A percentile compares a stretch with the other conserved stretches of the same genome.
phyloP scores from a whole-genome alignment of 768 basidiomycete genomes.

The Fibroporia radiculosa region DNA sequence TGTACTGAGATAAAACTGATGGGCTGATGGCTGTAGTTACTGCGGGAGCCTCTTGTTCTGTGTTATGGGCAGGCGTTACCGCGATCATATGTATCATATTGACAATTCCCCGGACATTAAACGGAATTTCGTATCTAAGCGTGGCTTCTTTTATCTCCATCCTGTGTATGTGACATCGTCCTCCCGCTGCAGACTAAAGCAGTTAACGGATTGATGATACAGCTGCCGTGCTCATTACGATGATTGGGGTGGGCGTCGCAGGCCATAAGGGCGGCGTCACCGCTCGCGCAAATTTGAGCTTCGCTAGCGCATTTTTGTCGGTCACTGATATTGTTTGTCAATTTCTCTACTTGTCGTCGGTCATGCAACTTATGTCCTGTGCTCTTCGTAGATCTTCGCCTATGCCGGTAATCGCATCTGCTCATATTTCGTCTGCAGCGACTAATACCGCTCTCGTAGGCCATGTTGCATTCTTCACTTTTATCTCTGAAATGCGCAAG shows the following conservation, averaged over 20 bases:
- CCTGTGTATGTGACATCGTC: conserved; percentile 10
- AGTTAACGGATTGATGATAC: neutral
- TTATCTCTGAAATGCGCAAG: conserved; percentile 25
- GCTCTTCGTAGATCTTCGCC: conserved; percentile 18
- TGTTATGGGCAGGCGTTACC: conserved; percentile 21
- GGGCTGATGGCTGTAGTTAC: conserved; percentile 17
- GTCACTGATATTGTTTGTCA: conserved; percentile 21
- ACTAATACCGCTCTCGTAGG: conserved; percentile 8
- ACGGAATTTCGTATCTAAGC: conserved; percentile 23
- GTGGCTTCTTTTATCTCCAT: conserved; percentile 24
- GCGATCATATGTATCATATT: conserved; percentile 21
- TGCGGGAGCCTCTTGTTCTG: conserved; percentile 23
- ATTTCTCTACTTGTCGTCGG: neutral
- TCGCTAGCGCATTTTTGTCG: conserved; percentile 21
- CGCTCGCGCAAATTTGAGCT: conserved; percentile 15
- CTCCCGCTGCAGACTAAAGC: neutral
- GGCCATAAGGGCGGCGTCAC: conserved; percentile 17
- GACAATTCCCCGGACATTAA: conserved; percentile 22
- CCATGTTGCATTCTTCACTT: conserved; percentile 25
- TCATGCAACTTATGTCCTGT: neutral
- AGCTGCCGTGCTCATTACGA: conserved; percentile 24
- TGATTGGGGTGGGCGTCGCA: conserved; percentile 23
- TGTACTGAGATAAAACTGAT: neutral
- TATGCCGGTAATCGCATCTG: conserved; percentile 14
- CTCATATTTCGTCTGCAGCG: neutral